Conservation (phyloP, 169 alveolate species). For the Plasmodium gaboni region DNA sequence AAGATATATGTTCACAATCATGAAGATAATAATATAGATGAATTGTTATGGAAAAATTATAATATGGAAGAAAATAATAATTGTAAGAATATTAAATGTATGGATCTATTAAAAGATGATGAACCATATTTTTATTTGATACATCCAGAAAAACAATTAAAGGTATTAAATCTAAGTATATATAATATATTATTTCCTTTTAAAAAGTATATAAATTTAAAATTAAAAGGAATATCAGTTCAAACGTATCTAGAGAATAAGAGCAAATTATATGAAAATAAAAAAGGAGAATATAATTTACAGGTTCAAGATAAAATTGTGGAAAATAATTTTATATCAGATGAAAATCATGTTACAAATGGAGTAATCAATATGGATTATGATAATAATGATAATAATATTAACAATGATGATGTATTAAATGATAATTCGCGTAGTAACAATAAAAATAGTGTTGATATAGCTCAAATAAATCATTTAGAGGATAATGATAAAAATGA, state of each 20-base stretch:
- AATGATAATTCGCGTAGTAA: not conserved
- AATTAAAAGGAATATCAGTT: slow-evolving; percentile 16
- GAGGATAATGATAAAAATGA: slow-evolving; percentile 5
- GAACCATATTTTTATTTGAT: slow-evolving; percentile 49
- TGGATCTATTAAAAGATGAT: slow-evolving; percentile 40
- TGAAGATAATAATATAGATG: slow-evolving; percentile 7
- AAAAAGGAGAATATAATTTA: not conserved
- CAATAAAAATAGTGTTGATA: not conserved
- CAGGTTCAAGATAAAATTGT: not conserved
- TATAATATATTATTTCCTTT: slow-evolving; percentile 58
- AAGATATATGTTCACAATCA: slow-evolving; percentile 34
- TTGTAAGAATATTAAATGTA: slow-evolving; percentile 19
- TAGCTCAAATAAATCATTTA: not conserved
- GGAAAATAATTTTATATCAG: not conserved
- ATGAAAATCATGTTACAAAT: not conserved
- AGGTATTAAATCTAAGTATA: slow-evolving; percentile 40
- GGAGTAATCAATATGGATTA: not conserved
- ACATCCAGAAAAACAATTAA: slow-evolving; percentile 48
- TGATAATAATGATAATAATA: slow-evolving; percentile 2
- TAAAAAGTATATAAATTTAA: slow-evolving; percentile 57
- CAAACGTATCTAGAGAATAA: slow-evolving; percentile 15
- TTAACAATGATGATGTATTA: not conserved
- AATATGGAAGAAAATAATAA: not conserved
- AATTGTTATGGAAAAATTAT: slow-evolving; percentile 16
- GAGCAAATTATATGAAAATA: not conserved